A percentile compares a stretch with the other conserved stretches of the same genome.
Conservation (phyloP, 805 yeast genomes). For the Candida khao-thaluensis region DNA sequence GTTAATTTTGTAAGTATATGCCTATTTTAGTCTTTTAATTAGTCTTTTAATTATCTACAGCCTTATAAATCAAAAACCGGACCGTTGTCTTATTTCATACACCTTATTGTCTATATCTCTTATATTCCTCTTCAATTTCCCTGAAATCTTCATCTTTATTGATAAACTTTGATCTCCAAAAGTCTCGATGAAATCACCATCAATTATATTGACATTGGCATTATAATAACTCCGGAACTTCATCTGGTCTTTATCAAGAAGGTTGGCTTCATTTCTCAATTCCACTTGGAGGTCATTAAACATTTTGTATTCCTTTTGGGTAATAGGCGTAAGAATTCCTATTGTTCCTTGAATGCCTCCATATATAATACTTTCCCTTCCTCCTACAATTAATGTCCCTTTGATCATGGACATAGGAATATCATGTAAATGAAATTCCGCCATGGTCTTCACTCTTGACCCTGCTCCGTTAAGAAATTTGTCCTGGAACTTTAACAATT, state of each 20-base stretch:
- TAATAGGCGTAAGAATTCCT: conserved; percentile 71
- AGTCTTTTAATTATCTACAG: too few relatives aligned
- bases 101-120: conserved; percentile 52
- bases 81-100: conserved; percentile 49
- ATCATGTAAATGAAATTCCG: conserved; percentile 69
- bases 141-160: conserved; percentile 37
- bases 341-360: conserved; percentile 80
- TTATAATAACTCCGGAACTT: conserved; percentile 75
- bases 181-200: conserved; percentile 82
- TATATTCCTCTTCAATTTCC: conserved; percentile 46
- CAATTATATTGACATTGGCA: conserved; percentile 75
- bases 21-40: too few relatives aligned
- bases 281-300: conserved; percentile 54
- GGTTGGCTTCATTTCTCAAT: conserved; percentile 32
- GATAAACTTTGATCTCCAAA: conserved; percentile 38
- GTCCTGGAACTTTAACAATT: conserved; percentile 32
- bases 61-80: conserved; percentile 26
- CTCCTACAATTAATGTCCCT: conserved; percentile 58
- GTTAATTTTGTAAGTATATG: conserved; percentile 6
- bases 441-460: conserved; percentile 47
- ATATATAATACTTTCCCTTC: conserved; percentile 62
- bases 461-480: conserved; percentile 50
- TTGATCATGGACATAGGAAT: conserved; percentile 60
- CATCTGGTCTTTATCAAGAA: conserved; percentile 67
- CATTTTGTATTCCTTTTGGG: conserved; percentile 60